Percentiles rank a stretch among this genome's conserved stretches.
Conservation (phyloP, 768 basidiomycete species). For the Naganishia onofrii region DNA sequence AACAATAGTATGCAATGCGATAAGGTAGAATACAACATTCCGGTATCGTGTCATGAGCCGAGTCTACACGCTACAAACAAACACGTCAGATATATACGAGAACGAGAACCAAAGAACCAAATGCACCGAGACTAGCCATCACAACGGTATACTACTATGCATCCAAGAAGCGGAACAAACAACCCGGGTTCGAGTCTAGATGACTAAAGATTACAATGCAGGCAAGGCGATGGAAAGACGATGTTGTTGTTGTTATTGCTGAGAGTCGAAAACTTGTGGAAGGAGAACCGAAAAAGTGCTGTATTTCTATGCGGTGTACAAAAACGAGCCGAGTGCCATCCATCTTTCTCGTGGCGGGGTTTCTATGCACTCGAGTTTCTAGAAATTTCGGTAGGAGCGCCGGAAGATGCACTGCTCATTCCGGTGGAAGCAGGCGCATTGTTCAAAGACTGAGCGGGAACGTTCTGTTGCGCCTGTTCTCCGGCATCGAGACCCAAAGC, state of each 20-base stretch:
- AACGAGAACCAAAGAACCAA: neutral
- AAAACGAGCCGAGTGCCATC: neutral
- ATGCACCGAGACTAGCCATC: constrained; percentile 4
- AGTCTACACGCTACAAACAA: constrained; percentile 17
- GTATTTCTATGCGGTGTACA: constrained; percentile 17
- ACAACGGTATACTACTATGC: constrained; percentile 23
- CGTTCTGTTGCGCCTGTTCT: neutral
- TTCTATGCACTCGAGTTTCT: constrained; percentile 22
- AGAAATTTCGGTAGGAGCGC: neutral
- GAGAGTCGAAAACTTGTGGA: constrained; percentile 3
- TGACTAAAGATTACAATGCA: constrained; percentile 19
- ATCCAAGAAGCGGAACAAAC: constrained; percentile 13
- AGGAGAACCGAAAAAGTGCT: neutral
- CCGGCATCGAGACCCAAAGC: constrained; percentile 26
- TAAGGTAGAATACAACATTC: constrained; percentile 15
- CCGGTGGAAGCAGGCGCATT: neutral
- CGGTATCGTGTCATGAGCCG: neutral
- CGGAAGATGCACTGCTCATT: neutral
- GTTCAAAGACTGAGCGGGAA: neutral
- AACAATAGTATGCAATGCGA: neutral
- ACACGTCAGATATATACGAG: constrained; percentile 18
- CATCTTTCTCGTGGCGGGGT: neutral
- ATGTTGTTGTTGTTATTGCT: neutral
- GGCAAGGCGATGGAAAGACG: constrained; percentile 1
- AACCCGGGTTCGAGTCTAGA: constrained; percentile 4